phyloP scores from a whole-genome alignment of 2,329 filamentous ascomycete species.

The Fonsecaea pedrosoi region DNA sequence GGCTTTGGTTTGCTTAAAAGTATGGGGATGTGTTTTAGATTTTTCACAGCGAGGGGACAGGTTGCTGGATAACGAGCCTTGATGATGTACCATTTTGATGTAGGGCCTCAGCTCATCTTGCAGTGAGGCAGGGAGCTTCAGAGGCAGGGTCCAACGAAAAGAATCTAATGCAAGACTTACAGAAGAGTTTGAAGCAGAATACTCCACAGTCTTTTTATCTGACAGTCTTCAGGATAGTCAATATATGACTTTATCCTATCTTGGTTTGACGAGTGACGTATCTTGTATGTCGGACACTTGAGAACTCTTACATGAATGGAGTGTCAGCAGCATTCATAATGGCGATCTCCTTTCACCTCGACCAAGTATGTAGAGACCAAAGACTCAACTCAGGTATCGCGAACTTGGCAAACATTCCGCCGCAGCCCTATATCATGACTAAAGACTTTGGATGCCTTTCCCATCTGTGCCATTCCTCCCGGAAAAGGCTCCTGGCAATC shows the following conservation, averaged over 20 bases:
- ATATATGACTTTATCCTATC: slow-evolving; percentile 9
- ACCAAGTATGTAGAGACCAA: not conserved
- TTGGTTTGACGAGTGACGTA: not conserved
- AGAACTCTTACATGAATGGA: not conserved
- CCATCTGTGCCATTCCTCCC: not conserved
- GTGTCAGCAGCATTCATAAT: not conserved
- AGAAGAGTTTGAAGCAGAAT: slow-evolving; percentile 20
- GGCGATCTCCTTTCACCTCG: not conserved
- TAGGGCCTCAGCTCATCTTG: slow-evolving; percentile 9
- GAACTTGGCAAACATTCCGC: not conserved
- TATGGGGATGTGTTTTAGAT: slow-evolving; percentile 16
- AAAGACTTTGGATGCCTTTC: not conserved
- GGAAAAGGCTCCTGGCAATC: not conserved
- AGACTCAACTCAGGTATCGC: not conserved
- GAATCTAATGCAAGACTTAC: not conserved
- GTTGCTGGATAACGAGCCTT: slow-evolving; percentile 6
- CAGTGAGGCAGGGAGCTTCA: not conserved
- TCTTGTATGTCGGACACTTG: not conserved
- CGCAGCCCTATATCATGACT: not conserved
- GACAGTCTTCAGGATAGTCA: slow-evolving; percentile 19
- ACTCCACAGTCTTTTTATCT: slow-evolving; percentile 14
- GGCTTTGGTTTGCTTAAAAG: slow-evolving; percentile 16
- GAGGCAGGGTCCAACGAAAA: slow-evolving; percentile 3
- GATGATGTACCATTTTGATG: slow-evolving; percentile 14
- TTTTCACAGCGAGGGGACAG: slow-evolving; percentile 1